Evolutionary conservation across 192 early-diverging fungal species (phyloP).

Genomic region (Podochytrium sp.): DNA sequence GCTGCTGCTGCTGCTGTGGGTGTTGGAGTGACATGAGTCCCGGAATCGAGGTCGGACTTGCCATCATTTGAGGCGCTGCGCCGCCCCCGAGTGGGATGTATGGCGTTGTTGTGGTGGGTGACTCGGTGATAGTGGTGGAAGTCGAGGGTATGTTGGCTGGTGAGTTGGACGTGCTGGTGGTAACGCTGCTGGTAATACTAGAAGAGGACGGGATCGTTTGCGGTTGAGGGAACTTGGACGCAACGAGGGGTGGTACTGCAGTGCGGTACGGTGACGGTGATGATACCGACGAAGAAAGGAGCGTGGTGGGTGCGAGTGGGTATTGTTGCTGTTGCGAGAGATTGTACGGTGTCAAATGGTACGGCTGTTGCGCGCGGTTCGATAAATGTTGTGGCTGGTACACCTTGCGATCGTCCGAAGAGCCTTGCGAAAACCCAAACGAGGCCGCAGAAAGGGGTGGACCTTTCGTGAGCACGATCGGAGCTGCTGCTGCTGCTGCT

Average conservation of each 20-base stretch:
- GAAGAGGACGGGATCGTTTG: too few relatives aligned
- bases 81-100: too few relatives aligned
- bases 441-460: neutral
- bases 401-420: neutral
- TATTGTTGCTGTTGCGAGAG: constrained; percentile 6
- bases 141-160: too few relatives aligned
- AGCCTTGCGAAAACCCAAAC: neutral
- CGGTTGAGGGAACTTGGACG: neutral
- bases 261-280: neutral
- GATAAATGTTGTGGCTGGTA: neutral
- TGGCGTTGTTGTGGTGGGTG: neutral
- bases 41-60: neutral
- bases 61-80: neutral
- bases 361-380: neutral
- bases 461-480: neutral
- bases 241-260: neutral
- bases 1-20: neutral
- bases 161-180: too few relatives aligned
- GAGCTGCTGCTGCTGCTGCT: neutral
- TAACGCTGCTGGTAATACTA: neutral
- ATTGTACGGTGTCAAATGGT: neutral
- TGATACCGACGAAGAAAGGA: neutral
- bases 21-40: neutral
- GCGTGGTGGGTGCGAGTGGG: neutral
- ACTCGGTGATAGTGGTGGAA: neutral